Base-by-base conservation (phyloP, 2,329 filamentous ascomycete species). In the Epichloe amarillans region DNA sequence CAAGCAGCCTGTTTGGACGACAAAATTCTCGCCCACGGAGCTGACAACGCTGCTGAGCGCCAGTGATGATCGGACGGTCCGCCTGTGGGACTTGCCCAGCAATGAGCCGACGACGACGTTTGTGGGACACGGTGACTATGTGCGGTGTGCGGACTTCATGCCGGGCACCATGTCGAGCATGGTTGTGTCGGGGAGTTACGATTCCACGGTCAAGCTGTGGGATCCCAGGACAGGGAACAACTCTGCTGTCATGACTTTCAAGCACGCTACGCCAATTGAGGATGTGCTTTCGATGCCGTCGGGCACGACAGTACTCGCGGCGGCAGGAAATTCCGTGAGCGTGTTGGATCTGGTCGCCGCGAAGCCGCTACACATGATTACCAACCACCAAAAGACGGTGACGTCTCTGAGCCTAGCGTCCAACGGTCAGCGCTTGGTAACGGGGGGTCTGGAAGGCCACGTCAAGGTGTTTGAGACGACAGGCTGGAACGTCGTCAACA, bases 311-410 rank as follows among this genome's bases (percentile, higher is more conserved):
- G 73, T 98, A 23, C 76, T 96, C 36, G 89, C 89, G 12, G 81
- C 91, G 2, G 82, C 89, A 17, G 90, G 87, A 52, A 94, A 87
- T 62, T 80, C 86, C 55, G 88, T 98, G 61, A 89, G 86, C 5
- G 88, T 98, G 11, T 76, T 98, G 54, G 93, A 98, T 65, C 78
- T 98, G 43, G 85, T 97, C 15, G 91, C 90, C 47, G 93, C 87
- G 26, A 88, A 88, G 62, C 89, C 91, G 4, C 73, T 95, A 52
- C 84, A 89, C 59, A 74, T 95, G 62, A 83, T 98, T 55, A 84
- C 83, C 59, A 97, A 94, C 65, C 93, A 98, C 68, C 93, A 98
- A 64, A 98, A 97, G 79, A 95, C 93, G 0, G 90, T 98, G 53
- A 97, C 93, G 0, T 83, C 86, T 7, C 76, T 98, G 50, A 83